Percentiles rank a stretch among this genome's conserved stretches.
Conservation (phyloP, 163 green algal species). For the Scenedesmus sp. region DNA sequence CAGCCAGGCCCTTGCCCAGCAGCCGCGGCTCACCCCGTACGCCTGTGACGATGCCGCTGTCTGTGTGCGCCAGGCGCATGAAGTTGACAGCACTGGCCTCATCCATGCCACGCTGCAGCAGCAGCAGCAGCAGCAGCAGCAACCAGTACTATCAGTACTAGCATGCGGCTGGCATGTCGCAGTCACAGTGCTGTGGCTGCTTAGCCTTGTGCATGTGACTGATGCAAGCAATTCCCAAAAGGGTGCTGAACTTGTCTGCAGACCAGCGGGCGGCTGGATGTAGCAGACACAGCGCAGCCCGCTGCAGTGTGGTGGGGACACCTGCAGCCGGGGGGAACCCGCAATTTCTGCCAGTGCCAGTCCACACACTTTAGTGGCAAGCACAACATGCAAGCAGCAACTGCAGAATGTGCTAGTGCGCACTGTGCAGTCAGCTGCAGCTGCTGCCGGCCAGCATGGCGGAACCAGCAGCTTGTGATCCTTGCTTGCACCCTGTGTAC, state of each 20-base stretch:
- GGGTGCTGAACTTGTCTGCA: no score
- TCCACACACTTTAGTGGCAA: no score
- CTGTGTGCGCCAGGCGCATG: not conserved
- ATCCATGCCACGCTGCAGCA: constrained; percentile 6
- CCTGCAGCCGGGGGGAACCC: no score
- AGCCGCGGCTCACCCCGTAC: constrained; percentile 10
- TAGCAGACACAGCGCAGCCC: no score
- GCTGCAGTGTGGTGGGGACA: no score
- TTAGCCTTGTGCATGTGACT: not conserved
- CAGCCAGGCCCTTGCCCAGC: no score
- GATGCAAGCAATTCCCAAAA: no score
- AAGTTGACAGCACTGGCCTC: not conserved
- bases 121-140: not conserved
- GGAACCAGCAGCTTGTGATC: no score
- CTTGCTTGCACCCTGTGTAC: not conserved
- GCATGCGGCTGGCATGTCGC: not conserved
- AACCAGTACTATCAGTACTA: not conserved
- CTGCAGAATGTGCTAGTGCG: not conserved
- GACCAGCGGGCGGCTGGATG: no score
- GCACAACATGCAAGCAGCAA: no score
- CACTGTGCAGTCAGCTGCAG: not conserved
- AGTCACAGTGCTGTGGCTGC: not conserved
- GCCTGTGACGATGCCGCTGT: constrained; percentile 22
- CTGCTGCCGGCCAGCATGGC: no score
- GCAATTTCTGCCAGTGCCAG: no score